Percentiles rank a stretch among this genome's conserved stretches.
phyloP scores from a whole-genome alignment of 495 filamentous ascomycete genomes.

The Oleoguttula mirabilis region DNA sequence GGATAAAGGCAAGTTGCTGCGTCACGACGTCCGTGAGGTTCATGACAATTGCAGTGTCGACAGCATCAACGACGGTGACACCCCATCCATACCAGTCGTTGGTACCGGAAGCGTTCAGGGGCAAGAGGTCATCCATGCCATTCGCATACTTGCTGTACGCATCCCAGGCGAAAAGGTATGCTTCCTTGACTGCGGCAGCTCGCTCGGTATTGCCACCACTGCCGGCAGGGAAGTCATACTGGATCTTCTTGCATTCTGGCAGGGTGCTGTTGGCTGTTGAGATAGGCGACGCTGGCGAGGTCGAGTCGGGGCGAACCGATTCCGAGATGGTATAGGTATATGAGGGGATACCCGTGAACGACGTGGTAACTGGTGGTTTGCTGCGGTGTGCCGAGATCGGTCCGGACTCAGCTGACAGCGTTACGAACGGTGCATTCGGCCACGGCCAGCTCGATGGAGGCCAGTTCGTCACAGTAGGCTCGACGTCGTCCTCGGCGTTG shows the following conservation, averaged over 20 bases:
- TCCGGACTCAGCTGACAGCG: conserved; percentile 7
- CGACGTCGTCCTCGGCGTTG: not conserved
- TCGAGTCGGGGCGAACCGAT: conserved; percentile 8
- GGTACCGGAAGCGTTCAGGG: conserved; percentile 8
- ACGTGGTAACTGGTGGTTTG: conserved; percentile 6
- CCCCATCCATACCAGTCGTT: conserved; percentile 14
- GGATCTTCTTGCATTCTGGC: conserved; percentile 13
- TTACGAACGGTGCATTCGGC: conserved; percentile 5
- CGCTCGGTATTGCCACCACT: conserved; percentile 13
- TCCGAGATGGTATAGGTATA: conserved; percentile 7
- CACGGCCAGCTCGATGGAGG: conserved; percentile 3
- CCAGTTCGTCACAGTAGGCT: not conserved
- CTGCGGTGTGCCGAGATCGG: conserved; percentile 1
- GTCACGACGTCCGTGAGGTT: conserved; percentile 14
- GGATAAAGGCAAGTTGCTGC: conserved; percentile 14
- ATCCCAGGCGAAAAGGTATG: conserved; percentile 14
- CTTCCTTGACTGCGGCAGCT: conserved; percentile 10
- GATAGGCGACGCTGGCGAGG: conserved; percentile 4
- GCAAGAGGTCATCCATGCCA: conserved; percentile 15
- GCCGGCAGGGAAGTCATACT: conserved; percentile 16
- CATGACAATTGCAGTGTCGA: conserved; percentile 20
- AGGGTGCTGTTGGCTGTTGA: conserved; percentile 5
- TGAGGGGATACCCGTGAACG: conserved; percentile 5
- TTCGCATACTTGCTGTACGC: conserved; percentile 14
- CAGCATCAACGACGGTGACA: conserved; percentile 15